Evolutionary conservation across 805 yeast genomes (phyloP).

Genomic region (Candida krabiensis): DNA sequence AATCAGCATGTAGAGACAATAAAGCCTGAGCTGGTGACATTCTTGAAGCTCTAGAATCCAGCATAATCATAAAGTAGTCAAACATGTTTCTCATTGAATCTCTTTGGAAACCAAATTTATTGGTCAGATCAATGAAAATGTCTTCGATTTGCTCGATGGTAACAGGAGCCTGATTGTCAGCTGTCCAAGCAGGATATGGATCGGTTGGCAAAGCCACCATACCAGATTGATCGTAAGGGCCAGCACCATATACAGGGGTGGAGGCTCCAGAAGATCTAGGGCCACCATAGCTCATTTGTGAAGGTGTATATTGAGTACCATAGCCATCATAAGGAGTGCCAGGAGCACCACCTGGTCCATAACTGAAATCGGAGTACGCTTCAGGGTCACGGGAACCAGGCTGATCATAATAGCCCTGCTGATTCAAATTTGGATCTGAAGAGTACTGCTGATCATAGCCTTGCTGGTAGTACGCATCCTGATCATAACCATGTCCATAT

Average conservation of each 20-base stretch:
- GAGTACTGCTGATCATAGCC: constrained; percentile 54
- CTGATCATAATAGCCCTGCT: constrained; percentile 53
- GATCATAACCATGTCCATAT: constrained; percentile 24
- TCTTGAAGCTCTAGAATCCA: constrained; percentile 83
- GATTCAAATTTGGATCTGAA: constrained; percentile 34
- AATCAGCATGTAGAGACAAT: constrained; percentile 80
- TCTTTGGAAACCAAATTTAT: constrained; percentile 87
- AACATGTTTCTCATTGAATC: constrained; percentile 91
- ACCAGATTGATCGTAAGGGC: constrained; percentile 40
- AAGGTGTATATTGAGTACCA: constrained; percentile 62
- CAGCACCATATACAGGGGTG: constrained; percentile 67
- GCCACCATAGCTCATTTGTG: constrained; percentile 85
- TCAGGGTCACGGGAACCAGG: constrained; percentile 52
- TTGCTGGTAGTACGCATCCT: constrained; percentile 36
- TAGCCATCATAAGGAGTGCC: constrained; percentile 69
- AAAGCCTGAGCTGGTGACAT: constrained; percentile 89
- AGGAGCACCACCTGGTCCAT: constrained; percentile 58
- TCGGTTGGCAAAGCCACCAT: constrained; percentile 75
- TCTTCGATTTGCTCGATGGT: constrained; percentile 85
- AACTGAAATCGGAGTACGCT: constrained; percentile 60
- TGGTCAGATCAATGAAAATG: constrained; percentile 77
- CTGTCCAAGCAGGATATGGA: constrained; percentile 99
- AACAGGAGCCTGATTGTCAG: constrained; percentile 88
- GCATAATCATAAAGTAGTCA: constrained; percentile 81
- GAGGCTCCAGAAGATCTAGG: constrained; percentile 90